These are phyloP conservation scores for Starmera stellimalicola DNA, from an alignment of 1,139 yeast species.

Conservation along the genomic window DNA sequence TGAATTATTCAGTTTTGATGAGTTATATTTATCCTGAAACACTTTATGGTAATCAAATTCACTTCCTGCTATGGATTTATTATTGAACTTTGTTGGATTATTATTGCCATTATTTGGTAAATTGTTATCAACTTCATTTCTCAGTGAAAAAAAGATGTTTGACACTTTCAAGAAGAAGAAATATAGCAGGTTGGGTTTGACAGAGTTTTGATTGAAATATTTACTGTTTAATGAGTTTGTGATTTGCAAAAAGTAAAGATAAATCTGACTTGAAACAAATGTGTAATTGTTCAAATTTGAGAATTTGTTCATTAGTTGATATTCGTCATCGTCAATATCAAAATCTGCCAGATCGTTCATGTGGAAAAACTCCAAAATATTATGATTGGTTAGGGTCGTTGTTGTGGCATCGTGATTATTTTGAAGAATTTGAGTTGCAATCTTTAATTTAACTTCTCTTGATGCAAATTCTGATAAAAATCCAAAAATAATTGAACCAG, in stretches of 20 bases:
- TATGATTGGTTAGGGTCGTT: not conserved
- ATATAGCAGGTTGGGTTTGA: not conserved
- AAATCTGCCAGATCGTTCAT: constrained; percentile 11
- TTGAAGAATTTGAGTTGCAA: not conserved
- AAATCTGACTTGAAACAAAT: not conserved
- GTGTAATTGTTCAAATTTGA: not conserved
- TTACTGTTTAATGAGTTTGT: not conserved
- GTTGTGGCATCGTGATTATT: not conserved
- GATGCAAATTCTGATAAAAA: not conserved
- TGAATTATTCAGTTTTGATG: not conserved
- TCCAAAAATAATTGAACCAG: not conserved
- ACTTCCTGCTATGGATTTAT: not conserved
- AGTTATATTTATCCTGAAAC: not conserved
- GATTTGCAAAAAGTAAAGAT: not conserved
- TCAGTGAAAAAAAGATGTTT: not conserved
- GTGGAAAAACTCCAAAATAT: not conserved
- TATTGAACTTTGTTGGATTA: not conserved
- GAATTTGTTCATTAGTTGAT: constrained; percentile 1
- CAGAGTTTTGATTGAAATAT: not conserved
- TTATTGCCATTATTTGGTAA: too few species aligned
- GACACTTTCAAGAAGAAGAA: constrained; percentile 1
- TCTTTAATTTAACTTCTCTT: not conserved
- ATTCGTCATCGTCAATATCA: constrained; percentile 9
- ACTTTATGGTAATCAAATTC: not conserved
- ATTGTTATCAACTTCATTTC: too few species aligned